A percentile compares a stretch with the other conserved stretches of the same genome.
phyloP scores from a whole-genome alignment of 768 basidiomycete genomes.

The Pisolithus tinctorius region DNA sequence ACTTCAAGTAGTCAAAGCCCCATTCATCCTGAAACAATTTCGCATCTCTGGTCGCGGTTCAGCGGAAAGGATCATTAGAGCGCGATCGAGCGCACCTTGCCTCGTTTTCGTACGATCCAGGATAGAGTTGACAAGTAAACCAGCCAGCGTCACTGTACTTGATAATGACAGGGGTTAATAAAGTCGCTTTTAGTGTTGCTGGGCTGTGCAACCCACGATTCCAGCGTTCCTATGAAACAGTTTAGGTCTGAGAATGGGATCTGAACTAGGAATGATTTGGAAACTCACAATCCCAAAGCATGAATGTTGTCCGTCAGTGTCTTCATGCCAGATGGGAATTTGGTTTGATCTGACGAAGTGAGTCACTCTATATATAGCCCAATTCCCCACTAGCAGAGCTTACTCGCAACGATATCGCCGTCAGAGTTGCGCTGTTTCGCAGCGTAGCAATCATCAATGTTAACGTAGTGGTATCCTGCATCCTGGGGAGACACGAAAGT shows the following conservation, averaged over 20 bases:
- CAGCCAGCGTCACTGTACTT: conserved; percentile 68
- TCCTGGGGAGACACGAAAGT: conserved; percentile 29
- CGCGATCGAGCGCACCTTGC: conserved; percentile 31
- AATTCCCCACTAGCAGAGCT: neutral
- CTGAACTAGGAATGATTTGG: neutral
- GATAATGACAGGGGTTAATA: neutral
- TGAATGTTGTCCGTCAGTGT: conserved; percentile 50
- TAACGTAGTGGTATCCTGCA: conserved; percentile 51
- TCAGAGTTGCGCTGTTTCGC: conserved; percentile 43
- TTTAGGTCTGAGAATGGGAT: neutral
- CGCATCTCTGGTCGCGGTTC: conserved; percentile 36
- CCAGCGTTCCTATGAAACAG: conserved; percentile 44
- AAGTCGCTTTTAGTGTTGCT: neutral
- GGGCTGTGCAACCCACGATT: conserved; percentile 37
- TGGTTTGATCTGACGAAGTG: conserved; percentile 32
- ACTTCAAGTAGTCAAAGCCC: conserved; percentile 66
- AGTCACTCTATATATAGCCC: neutral
- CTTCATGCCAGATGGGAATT: conserved; percentile 55
- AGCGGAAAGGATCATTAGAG: neutral
- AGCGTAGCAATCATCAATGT: conserved; percentile 62
- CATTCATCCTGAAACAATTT: conserved; percentile 50
- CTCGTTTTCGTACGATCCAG: conserved; percentile 63
- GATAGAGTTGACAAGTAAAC: conserved; percentile 60
- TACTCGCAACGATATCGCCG: conserved; percentile 55
- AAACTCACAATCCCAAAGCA: conserved; percentile 46